Conservation (phyloP, 192 early-diverging fungal genomes). For the Chytriomyces sp. region DNA sequence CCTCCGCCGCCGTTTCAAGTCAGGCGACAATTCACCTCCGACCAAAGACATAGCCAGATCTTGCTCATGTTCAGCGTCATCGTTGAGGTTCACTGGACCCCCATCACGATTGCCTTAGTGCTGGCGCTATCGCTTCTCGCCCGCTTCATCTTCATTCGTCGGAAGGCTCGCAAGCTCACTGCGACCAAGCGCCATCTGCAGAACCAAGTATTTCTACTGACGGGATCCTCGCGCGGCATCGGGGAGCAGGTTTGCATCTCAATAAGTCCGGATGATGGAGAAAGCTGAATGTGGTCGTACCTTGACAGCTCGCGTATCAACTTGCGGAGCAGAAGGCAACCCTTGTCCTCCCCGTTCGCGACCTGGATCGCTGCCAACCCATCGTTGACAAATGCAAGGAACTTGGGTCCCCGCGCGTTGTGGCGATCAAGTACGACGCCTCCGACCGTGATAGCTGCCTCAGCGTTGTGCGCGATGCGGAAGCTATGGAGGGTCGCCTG, state of each 20-base stretch:
- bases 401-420: not conserved
- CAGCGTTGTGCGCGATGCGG: not conserved
- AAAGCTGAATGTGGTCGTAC: not conserved
- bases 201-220: slow-evolving; percentile 3
- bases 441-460: slow-evolving; percentile 8
- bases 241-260: slow-evolving; percentile 17
- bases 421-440: slow-evolving; percentile 10
- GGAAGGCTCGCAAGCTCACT: not conserved
- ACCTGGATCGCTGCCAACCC: not conserved
- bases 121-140: too few relatives aligned
- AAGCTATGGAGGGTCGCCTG: not conserved
- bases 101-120: too few relatives aligned
- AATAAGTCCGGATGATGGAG: not conserved
- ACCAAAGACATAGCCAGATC: too few relatives aligned
- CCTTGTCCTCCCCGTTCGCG: slow-evolving; percentile 10
- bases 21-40: too few relatives aligned
- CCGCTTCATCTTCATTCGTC: too few relatives aligned
- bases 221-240: slow-evolving; percentile 10
- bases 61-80: too few relatives aligned
- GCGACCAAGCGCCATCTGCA: not conserved
- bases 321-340: not conserved
- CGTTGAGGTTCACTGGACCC: too few relatives aligned
- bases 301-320: slow-evolving; percentile 3
- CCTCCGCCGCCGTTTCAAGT: too few relatives aligned
- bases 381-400: not conserved